Percentiles rank a stretch among this genome's conserved stretches.
phyloP scores from a whole-genome alignment of 192 early-diverging fungal species.

The Coemansia sp. region DNA sequence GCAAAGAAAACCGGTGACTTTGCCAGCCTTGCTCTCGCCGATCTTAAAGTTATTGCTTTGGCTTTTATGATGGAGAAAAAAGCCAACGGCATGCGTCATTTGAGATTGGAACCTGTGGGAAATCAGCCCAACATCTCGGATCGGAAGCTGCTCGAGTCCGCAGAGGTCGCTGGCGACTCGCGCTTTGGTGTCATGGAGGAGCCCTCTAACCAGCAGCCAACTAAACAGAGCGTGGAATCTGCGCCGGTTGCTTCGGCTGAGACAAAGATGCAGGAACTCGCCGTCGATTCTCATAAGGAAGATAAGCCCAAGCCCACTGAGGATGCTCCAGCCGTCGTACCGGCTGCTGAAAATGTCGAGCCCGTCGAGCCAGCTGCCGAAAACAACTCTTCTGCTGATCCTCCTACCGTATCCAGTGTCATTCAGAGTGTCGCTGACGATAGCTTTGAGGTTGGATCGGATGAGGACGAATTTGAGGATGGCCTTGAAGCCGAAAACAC shows the following conservation, averaged over 20 bases:
- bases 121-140: slow-evolving; percentile 26
- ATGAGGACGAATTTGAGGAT: slow-evolving; percentile 10
- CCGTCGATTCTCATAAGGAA: neutral
- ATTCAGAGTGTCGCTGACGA: slow-evolving; percentile 12
- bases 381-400: neutral
- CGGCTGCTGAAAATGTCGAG: neutral
- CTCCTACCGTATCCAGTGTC: neutral
- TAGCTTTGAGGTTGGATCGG: slow-evolving; percentile 10
- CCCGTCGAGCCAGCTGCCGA: neutral
- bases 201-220: neutral
- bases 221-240: neutral
- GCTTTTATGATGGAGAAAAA: slow-evolving; percentile 83
- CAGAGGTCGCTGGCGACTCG: slow-evolving; percentile 1
- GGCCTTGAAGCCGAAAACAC: slow-evolving; percentile 1
- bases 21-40: slow-evolving; percentile 68
- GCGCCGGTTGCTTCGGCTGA: neutral
- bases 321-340: neutral
- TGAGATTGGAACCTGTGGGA: slow-evolving; percentile 64
- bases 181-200: neutral
- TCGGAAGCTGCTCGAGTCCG: slow-evolving; percentile 20
- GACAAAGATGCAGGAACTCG: neutral
- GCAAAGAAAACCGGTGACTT: slow-evolving; percentile 92
- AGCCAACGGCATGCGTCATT: slow-evolving; percentile 61
- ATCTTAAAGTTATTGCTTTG: slow-evolving; percentile 88
- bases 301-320: neutral